A percentile compares a stretch with the other conserved stretches of the same genome.
Evolutionary conservation across 1,284 basidiomycete species (phyloP).

Genomic region (Dichomitus squalens): DNA sequence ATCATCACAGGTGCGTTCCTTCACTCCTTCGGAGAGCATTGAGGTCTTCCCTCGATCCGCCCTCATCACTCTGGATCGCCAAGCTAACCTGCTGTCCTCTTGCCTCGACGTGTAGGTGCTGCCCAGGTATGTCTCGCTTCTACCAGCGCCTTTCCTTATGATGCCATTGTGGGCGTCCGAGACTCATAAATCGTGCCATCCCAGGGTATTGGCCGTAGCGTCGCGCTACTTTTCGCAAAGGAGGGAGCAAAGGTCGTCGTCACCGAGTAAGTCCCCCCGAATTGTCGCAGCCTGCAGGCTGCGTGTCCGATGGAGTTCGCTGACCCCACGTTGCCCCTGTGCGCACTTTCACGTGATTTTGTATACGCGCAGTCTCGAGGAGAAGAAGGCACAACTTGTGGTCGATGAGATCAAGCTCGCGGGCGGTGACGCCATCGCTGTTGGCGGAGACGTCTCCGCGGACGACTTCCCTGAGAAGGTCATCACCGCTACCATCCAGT

Average conservation of each 20-base stretch:
- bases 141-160: background rate
- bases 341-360: constrained; percentile 8
- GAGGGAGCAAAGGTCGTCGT: constrained; percentile 89
- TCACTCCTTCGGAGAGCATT: constrained; percentile 1
- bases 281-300: too few species aligned
- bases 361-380: constrained; percentile 57
- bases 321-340: background rate
- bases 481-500: constrained; percentile 78
- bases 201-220: constrained; percentile 76
- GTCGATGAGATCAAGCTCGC: constrained; percentile 73
- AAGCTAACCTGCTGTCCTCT: constrained; percentile 6
- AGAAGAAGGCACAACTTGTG: constrained; percentile 64
- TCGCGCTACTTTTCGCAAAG: constrained; percentile 78
- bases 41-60: constrained; percentile 11
- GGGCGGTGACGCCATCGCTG: constrained; percentile 74
- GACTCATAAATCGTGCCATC: constrained; percentile 3
- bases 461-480: constrained; percentile 83
- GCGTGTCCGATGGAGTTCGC: background rate
- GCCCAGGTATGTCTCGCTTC: constrained; percentile 59
- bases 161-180: constrained; percentile 8
- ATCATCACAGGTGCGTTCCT: constrained; percentile 74
- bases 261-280: constrained; percentile 64
- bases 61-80: background rate
- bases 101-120: constrained; percentile 50
- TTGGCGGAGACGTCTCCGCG: constrained; percentile 77